These are phyloP conservation scores for Podospora appendiculata DNA, from an alignment of 495 filamentous ascomycete species.

Conservation along the genomic window DNA sequence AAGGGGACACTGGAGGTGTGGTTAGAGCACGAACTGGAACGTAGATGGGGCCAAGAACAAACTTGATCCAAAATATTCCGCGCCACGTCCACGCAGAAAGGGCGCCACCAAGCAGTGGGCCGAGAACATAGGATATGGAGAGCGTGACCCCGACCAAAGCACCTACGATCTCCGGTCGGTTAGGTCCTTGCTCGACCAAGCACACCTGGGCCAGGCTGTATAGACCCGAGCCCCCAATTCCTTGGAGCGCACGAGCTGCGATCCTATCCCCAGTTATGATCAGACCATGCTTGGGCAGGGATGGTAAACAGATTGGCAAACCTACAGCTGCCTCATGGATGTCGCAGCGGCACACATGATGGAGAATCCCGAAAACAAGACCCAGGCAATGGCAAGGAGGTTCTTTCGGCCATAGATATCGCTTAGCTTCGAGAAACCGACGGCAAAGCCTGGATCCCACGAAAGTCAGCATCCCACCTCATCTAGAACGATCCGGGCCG, in stretches of 20 bases:
- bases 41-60: slow-evolving; percentile 7
- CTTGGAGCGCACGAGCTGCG: slow-evolving; percentile 52
- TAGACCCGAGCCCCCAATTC: slow-evolving; percentile 52
- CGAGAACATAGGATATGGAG: slow-evolving; percentile 42
- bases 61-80: slow-evolving; percentile 70
- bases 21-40: background rate
- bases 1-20: slow-evolving; percentile 43
- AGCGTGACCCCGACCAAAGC: slow-evolving; percentile 36
- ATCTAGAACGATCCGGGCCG: background rate
- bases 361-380: slow-evolving; percentile 48
- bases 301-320: background rate
- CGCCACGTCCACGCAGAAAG: slow-evolving; percentile 61
- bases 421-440: slow-evolving; percentile 52
- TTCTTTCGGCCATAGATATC: slow-evolving; percentile 52
- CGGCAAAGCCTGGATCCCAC: slow-evolving; percentile 38
- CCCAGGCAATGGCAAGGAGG: slow-evolving; percentile 38
- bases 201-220: slow-evolving; percentile 50
- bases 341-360: slow-evolving; percentile 47
- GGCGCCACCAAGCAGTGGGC: slow-evolving; percentile 61
- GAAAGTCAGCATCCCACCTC: background rate
- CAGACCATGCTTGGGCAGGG: no score
- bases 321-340: slow-evolving; percentile 47
- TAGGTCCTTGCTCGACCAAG: slow-evolving; percentile 46
- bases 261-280: slow-evolving; percentile 31
- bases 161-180: slow-evolving; percentile 37